phyloP scores from a whole-genome alignment of 2,329 filamentous ascomycete species.

The Verticillium albo-atrum region DNA sequence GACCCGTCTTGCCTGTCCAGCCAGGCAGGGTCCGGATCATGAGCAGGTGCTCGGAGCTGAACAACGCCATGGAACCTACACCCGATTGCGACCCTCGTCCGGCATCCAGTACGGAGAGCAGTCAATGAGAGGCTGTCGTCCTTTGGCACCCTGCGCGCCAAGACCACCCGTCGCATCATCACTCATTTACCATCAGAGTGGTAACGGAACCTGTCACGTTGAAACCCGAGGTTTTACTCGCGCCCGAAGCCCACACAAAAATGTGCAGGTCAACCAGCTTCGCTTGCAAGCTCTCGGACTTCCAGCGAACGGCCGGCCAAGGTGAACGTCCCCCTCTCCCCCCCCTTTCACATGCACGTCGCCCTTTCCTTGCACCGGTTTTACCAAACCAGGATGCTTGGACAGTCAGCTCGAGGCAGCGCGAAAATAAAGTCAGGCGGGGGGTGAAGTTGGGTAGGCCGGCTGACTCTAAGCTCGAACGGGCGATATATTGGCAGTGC shows the following conservation, averaged over 20 bases:
- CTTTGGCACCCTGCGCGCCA: background rate
- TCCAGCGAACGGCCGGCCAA: background rate
- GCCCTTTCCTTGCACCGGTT: background rate
- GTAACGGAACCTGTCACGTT: slow-evolving; percentile 3
- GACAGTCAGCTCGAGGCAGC: background rate
- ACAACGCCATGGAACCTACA: background rate
- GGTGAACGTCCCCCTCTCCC: background rate
- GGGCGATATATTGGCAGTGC: no score
- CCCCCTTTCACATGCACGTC: background rate
- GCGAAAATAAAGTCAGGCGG: no score
- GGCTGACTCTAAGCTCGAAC: no score
- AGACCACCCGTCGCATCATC: slow-evolving; percentile 1
- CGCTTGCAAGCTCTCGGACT: background rate
- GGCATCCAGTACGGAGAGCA: background rate
- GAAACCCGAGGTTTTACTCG: background rate
- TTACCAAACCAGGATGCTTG: background rate
- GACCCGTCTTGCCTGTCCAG: background rate
- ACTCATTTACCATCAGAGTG: slow-evolving; percentile 8
- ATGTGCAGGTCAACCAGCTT: background rate
- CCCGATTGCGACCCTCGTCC: background rate
- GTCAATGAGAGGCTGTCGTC: background rate
- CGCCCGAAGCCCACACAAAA: background rate
- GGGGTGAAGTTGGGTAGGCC: no score
- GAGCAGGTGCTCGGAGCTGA: background rate
- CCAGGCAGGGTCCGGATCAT: background rate